Evolutionary conservation across 1,284 basidiomycete genomes (phyloP), one percentile per base, ranked within the genome.

Genomic region (Tylopilus sp.): DNA sequence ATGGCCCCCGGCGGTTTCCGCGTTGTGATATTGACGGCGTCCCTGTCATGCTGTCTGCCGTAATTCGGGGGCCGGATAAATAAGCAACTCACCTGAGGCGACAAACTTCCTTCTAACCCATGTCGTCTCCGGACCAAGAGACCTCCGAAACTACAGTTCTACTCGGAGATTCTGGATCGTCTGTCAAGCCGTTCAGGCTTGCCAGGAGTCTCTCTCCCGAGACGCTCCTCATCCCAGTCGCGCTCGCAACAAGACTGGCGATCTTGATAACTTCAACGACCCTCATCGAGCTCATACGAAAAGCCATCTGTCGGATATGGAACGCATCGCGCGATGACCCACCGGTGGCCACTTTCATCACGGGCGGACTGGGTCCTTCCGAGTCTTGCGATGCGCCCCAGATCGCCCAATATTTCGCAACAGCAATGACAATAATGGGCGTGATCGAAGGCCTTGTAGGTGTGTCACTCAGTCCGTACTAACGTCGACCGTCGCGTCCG

Each of bases 221-320:
- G 16, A 51, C 31, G 0, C 46, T 60, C 18, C 50, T 68, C 18
- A 55, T 63, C 18, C 64, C 68, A 0, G 55, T 67, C 6, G 58
- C 56, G 13, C 42, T 66, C 6, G 57, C 52, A 36, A 58, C 54
- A 15, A 52, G 43, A 9, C 43, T 69, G 6, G 65, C 62, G 3
- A 23, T 12, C 12, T 18, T 19, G 4, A 51, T 70, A 10, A 55
- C 58, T 6, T 2, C 48, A 4, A 69, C 69, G 0, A 71, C 69
- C 1, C 41, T 60, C 13, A 23, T 67, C 9, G 59, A 61, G 16
- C 45, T 69, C 36, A 23, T 67, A 9, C 56, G 65, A 25, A 52
- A 48, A 16, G 21, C 54, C 12, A 34, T 58, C 13, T 69, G 67
- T 52, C 56, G 51, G 11, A 10, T 61, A 21, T 71, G 60, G 54